Conservation (phyloP, 805 yeast species). For the Candida dajiaensis region DNA sequence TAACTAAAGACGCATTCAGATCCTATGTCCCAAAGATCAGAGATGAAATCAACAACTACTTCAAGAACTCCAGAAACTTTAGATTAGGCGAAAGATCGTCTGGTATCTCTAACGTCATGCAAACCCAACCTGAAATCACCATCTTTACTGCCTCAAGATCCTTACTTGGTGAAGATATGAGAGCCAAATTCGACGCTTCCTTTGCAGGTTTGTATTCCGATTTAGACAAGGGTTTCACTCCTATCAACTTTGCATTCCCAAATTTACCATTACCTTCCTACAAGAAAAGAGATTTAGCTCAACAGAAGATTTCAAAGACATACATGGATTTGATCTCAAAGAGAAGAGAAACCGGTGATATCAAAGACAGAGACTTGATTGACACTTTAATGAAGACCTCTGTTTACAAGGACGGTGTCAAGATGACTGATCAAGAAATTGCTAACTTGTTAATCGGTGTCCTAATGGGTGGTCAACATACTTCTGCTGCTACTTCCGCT, state of each 20-base stretch:
- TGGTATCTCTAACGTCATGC: slow-evolving; percentile 65
- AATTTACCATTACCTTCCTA: slow-evolving; percentile 85
- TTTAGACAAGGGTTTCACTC: slow-evolving; percentile 95
- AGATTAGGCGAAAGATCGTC: slow-evolving; percentile 30
- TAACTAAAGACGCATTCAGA: slow-evolving; percentile 79
- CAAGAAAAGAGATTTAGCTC: slow-evolving; percentile 83
- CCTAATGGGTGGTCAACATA: slow-evolving; percentile 99
- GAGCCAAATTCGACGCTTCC: slow-evolving; percentile 71
- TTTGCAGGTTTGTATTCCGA: slow-evolving; percentile 86
- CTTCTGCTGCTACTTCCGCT: slow-evolving; percentile 92
- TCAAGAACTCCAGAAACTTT: slow-evolving; percentile 47
- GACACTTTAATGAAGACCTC: slow-evolving; percentile 80
- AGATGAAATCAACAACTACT: slow-evolving; percentile 68
- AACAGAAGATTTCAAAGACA: slow-evolving; percentile 68
- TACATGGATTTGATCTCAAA: slow-evolving; percentile 72
- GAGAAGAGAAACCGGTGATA: slow-evolving; percentile 72
- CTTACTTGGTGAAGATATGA: slow-evolving; percentile 85
- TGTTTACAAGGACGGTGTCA: slow-evolving; percentile 87
- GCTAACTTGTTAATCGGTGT: slow-evolving; percentile 92
- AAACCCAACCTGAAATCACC: slow-evolving; percentile 89
- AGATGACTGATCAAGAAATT: slow-evolving; percentile 92
- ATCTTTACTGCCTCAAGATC: slow-evolving; percentile 94
- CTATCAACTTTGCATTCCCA: slow-evolving; percentile 93
- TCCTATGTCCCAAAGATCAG: slow-evolving; percentile 83
- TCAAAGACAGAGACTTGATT: slow-evolving; percentile 80